Evolutionary conservation across 164 flowering plant species (phyloP), one percentile per base, ranked within the genome.

Genomic region (Litsea cubeba): DNA sequence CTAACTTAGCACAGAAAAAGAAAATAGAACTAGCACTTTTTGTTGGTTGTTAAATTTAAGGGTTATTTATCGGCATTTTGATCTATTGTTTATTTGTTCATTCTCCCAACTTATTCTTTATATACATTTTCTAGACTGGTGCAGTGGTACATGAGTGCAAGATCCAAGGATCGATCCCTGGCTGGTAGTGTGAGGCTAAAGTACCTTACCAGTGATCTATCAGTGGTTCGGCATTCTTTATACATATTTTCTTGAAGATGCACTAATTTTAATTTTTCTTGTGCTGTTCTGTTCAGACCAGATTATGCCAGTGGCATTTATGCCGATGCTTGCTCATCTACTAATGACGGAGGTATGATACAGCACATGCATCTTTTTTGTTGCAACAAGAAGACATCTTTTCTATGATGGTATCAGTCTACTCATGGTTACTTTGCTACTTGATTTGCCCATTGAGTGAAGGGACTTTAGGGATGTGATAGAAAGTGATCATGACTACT

Each of bases 301-400:
- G 82, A 82, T 68, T 66, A 75, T 75, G 84, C 69, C 70, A 70
- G 72, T 79, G 77, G 67, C 7, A 65, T n/a, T 51, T 40, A 68
- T 71, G 74, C 2, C 12, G 75, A 79, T 79, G 76, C 71, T 32
- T 77, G 76, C 73, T 58, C 78, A 57, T 71, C 80, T 12, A 71
- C 70, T 64, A 71, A 74, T 15, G 85, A 79, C 70, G 88, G 84
- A 75, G 94, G 94, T 89, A 74, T 4, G 40, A 1, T 65, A 70
- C 35, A 63, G 71, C 30, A 30, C 69, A 23, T 35, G 8, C 18
- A 49, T 69, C 46, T 70, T 60, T 60, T 60, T 40, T 28, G 26
- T 64, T 23, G 77, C 46, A 74, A n/a, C 30, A 67, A 70, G 11
- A 12, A 63, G 12, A 12, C 26, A n/a, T n/a, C 2, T n/a, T 63